These are phyloP conservation scores for Chlorella sp. DNA, from an alignment of 139 green algal species.

Conservation along the genomic window DNA sequence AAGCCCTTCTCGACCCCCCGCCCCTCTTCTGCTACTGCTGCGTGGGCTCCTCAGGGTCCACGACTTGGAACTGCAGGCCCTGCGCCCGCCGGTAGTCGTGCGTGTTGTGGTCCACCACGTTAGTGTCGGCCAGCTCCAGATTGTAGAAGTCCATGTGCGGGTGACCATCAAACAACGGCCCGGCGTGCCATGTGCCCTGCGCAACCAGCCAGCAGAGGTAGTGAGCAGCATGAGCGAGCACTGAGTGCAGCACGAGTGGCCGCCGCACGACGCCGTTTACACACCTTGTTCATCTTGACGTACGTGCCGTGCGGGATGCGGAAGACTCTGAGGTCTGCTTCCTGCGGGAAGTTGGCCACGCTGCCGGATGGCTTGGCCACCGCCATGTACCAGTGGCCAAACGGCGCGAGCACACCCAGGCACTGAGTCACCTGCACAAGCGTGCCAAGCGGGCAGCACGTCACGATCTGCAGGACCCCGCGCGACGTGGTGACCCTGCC, in stretches of 20 bases:
- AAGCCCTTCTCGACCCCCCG: too few species aligned
- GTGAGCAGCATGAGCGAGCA: too few species aligned
- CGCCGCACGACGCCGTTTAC: not conserved
- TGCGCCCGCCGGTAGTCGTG: slow-evolving; percentile 51
- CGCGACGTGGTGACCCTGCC: not conserved
- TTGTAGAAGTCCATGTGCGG: slow-evolving; percentile 89
- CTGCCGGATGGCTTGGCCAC: slow-evolving; percentile 55
- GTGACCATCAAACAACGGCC: slow-evolving; percentile 51
- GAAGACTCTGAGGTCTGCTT: slow-evolving; percentile 44
- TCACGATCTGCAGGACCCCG: not conserved
- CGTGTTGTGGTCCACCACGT: slow-evolving; percentile 88
- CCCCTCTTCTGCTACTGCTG: too few species aligned
- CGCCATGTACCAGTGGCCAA: slow-evolving; percentile 72
- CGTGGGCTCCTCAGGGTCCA: too few species aligned
- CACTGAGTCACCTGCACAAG: slow-evolving; percentile 52
- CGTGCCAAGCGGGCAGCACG: not conserved
- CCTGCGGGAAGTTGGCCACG: slow-evolving; percentile 30
- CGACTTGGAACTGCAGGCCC: not conserved
- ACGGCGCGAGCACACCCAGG: slow-evolving; percentile 39
- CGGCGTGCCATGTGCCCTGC: slow-evolving; percentile 29
- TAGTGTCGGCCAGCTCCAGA: slow-evolving; percentile 92
- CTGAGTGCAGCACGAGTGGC: not conserved
- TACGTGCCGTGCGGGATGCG: slow-evolving; percentile 53
- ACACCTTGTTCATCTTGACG: slow-evolving; percentile 60
- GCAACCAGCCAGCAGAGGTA: too few species aligned